phyloP scores from a whole-genome alignment of 371 early-diverging fungal species.

The Vairimorpha necatrix region DNA sequence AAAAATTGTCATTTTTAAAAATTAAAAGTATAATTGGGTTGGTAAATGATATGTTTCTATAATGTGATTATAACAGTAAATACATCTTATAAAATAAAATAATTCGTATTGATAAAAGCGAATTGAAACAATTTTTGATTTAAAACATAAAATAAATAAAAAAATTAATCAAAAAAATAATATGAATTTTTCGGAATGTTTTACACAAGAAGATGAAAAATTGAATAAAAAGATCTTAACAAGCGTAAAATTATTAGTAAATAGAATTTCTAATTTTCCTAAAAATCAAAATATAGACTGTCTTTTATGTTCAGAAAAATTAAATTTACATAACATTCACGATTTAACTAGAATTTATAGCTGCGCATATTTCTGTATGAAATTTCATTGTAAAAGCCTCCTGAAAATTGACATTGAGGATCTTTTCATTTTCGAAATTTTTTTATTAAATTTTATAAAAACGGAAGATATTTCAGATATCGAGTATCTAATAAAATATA shows the following conservation, averaged over 20 bases:
- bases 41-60: no score
- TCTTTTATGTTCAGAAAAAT: slow-evolving; percentile 8
- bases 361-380: slow-evolving; percentile 11
- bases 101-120: no score
- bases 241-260: neutral
- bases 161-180: neutral
- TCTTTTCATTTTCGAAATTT: slow-evolving; percentile 24
- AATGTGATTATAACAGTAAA: no score
- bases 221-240: neutral
- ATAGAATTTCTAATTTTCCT: neutral
- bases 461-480: neutral
- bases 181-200: slow-evolving; percentile 3
- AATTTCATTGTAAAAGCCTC: neutral
- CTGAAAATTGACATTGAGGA: neutral
- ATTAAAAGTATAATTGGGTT: no score
- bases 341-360: slow-evolving; percentile 33
- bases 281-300: slow-evolving; percentile 23
- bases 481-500: slow-evolving; percentile 5
- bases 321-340: slow-evolving; percentile 20
- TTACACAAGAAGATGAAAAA: neutral
- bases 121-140: no score
- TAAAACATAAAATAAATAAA: neutral
- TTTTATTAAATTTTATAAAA: slow-evolving; percentile 13
- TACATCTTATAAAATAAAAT: no score
- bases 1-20: no score